These are phyloP conservation scores for Nicotiana noctiflora DNA, from an alignment of 257 asterid species.

Conservation along the genomic window DNA sequence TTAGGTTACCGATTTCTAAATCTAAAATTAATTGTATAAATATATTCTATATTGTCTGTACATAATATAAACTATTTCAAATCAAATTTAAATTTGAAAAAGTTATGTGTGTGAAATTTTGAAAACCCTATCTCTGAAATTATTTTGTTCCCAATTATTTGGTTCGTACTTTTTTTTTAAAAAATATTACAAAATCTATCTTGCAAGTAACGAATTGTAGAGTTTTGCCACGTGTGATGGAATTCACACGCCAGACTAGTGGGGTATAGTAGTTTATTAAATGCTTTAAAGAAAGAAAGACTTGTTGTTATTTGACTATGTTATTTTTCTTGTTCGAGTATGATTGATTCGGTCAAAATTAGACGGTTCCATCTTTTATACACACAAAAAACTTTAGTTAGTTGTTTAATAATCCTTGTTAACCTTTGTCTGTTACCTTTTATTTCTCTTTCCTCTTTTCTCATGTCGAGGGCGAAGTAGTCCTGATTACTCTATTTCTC, in stretches of 20 bases:
- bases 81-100: no score
- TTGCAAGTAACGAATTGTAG: background rate
- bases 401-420: background rate
- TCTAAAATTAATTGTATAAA: no score
- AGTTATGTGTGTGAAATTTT: background rate
- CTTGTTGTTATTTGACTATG: background rate
- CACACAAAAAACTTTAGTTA: no score
- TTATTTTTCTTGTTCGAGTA: background rate
- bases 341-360: background rate
- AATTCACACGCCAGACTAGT: background rate
- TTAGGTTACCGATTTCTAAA: no score
- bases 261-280: background rate
- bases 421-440: no score
- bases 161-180: background rate
- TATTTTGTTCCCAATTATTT: background rate
- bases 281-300: background rate
- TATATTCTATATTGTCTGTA: no score
- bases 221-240: background rate
- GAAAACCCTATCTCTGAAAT: background rate
- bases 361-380: background rate
- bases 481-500: no score
- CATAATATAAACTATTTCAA: no score
- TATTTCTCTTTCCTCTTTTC: no score
- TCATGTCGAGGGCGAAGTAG: no score
- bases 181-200: background rate